phyloP scores from a whole-genome alignment of 1,139 yeast species.

The Ashbya aceris region DNA sequence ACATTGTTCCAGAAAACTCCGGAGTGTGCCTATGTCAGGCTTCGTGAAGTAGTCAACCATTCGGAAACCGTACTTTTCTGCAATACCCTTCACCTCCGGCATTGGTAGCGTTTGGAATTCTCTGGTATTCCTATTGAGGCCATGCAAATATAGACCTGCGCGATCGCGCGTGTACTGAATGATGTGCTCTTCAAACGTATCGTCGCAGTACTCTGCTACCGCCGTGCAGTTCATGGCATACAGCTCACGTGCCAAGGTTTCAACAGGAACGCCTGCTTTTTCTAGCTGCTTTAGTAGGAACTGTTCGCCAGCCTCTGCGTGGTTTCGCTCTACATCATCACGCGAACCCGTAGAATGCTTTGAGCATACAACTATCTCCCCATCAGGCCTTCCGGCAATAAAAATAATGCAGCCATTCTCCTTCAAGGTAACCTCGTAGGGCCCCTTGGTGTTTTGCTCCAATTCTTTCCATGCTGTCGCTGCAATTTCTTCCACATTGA shows the following conservation, averaged over 20 bases:
- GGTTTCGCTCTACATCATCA: constrained; percentile 48
- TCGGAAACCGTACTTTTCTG: constrained; percentile 63
- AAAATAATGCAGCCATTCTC: constrained; percentile 93
- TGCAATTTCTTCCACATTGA: constrained; percentile 61
- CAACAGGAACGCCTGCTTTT: constrained; percentile 32
- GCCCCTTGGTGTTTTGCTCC: constrained; percentile 48
- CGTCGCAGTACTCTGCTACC: constrained; percentile 90
- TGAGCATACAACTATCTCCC: constrained; percentile 72
- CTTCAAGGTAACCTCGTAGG: constrained; percentile 72
- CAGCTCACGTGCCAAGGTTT: constrained; percentile 49
- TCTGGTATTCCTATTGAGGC: constrained; percentile 63
- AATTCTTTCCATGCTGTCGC: constrained; percentile 45
- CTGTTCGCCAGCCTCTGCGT: constrained; percentile 63
- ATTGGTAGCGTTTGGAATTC: constrained; percentile 59
- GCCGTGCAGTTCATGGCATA: constrained; percentile 58
- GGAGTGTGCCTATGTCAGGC: constrained; percentile 35
- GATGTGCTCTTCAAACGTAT: constrained; percentile 88
- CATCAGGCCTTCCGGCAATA: constrained; percentile 65
- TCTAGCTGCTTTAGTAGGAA: constrained; percentile 49
- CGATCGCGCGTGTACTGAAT: constrained; percentile 53
- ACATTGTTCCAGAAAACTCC: constrained; percentile 45
- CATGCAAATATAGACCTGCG: constrained; percentile 85
- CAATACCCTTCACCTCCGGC: constrained; percentile 50
- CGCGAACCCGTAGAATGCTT: constrained; percentile 79
- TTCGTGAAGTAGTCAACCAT: constrained; percentile 40